These are phyloP conservation scores for Wickerhamomyces sp. DNA, from an alignment of 1,139 yeast genomes.

Conservation along the genomic window DNA sequence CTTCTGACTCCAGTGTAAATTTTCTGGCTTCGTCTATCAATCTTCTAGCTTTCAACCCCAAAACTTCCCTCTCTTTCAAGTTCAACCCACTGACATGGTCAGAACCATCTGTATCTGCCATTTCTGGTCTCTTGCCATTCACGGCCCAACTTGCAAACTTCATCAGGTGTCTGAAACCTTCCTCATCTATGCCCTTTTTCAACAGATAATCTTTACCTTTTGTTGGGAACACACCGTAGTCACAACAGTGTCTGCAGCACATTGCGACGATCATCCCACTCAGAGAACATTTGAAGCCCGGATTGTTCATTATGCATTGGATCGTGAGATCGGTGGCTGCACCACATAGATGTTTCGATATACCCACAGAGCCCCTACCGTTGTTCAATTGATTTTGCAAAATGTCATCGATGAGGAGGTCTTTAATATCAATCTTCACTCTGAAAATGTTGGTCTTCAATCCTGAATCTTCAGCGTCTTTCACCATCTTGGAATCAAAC, in stretches of 20 bases:
- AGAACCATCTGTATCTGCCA: constrained; percentile 30
- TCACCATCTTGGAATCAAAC: constrained; percentile 60
- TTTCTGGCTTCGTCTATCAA: constrained; percentile 59
- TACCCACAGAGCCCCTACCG: constrained; percentile 41
- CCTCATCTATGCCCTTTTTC: constrained; percentile 25
- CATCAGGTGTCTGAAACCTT: constrained; percentile 49
- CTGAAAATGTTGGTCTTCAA: constrained; percentile 28
- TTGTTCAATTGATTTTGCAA: constrained; percentile 28
- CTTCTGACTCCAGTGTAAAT: constrained; percentile 39
- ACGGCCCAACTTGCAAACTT: constrained; percentile 88
- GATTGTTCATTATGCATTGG: constrained; percentile 52
- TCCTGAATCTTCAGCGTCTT: constrained; percentile 37
- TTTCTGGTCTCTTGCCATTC: constrained; percentile 48
- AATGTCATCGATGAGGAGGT: constrained; percentile 49
- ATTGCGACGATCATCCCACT: constrained; percentile 76
- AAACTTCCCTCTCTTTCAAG: constrained; percentile 41
- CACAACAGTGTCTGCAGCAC: constrained; percentile 90
- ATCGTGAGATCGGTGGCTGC: constrained; percentile 88
- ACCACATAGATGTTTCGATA: constrained; percentile 89
- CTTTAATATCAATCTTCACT: constrained; percentile 73
- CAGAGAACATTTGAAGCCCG: constrained; percentile 23
- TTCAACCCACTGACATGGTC: constrained; percentile 40
- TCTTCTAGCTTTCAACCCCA: constrained; percentile 67
- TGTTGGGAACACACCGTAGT: constrained; percentile 16
- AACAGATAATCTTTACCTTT: constrained; percentile 16